Conservation (phyloP, 2,329 filamentous ascomycete genomes). For the Fusarium falciforme region DNA sequence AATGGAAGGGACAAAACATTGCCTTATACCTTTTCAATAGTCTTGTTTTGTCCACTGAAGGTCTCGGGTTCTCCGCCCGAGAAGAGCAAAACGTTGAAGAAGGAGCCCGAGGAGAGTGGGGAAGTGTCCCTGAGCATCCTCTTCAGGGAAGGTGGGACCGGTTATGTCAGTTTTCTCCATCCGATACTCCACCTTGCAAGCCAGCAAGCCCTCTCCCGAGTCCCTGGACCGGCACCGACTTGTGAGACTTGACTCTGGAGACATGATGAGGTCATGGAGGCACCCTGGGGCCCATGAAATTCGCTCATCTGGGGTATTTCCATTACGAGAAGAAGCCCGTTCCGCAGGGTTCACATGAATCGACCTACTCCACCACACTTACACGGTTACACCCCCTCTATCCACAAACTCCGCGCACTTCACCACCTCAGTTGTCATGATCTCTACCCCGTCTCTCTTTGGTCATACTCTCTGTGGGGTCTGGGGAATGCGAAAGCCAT, state of each 20-base stretch:
- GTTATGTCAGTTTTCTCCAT: not conserved
- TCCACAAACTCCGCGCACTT: not conserved
- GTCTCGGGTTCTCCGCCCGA: not conserved
- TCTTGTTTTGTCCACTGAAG: not conserved
- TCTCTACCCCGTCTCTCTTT: not conserved
- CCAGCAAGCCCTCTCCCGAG: not conserved
- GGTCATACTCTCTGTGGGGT: not conserved
- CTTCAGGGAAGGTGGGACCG: not conserved
- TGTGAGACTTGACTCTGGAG: not conserved
- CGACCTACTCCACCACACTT: not conserved
- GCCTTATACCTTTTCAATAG: not conserved
- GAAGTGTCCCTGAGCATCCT: not conserved
- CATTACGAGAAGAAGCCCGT: not conserved
- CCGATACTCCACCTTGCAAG: not conserved
- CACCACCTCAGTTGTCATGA: not conserved
- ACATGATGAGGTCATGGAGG: not conserved
- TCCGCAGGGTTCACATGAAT: not conserved
- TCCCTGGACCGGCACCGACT: not conserved
- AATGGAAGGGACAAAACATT: not conserved
- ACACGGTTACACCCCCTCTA: not conserved
- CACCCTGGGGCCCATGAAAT: not conserved
- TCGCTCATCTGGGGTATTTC: not conserved
- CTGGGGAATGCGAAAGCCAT: not conserved
- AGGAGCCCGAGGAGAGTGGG: not conserved
- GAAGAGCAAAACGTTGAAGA: not conserved